Evolutionary conservation across 2,329 filamentous ascomycete genomes (phyloP).

Genomic region (Clarireedia homoeocarpa): DNA sequence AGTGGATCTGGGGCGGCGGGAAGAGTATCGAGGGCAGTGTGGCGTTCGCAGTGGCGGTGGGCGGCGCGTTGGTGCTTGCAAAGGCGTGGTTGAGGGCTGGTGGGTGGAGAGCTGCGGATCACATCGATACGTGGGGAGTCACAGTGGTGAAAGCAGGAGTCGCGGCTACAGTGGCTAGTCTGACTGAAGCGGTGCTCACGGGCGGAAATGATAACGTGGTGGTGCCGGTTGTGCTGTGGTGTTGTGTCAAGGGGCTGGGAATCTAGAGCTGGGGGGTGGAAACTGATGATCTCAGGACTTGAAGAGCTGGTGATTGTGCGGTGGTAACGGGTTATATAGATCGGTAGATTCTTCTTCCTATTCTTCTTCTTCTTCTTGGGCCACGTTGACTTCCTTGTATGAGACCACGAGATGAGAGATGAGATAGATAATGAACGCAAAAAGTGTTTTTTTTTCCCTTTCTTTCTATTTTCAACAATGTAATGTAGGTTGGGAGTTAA

Average conservation of each 20-base stretch:
- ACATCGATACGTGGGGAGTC: conserved; percentile 46
- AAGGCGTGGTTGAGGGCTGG: conserved; percentile 70
- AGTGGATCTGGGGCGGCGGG: conserved; percentile 95
- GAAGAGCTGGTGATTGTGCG: no score
- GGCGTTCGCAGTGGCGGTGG: conserved; percentile 78
- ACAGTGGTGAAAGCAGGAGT: conserved; percentile 51
- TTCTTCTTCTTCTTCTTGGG: no score
- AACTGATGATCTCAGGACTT: no score
- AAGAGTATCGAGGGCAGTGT: conserved; percentile 86
- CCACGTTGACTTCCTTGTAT: no score
- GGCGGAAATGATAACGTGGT: conserved; percentile 94
- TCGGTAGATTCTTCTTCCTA: no score
- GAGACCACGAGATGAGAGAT: no score
- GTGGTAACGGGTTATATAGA: no score
- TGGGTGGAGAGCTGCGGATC: conserved; percentile 71
- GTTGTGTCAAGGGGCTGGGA: conserved; percentile 68
- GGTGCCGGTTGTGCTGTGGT: conserved; percentile 83
- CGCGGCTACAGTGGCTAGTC: conserved; percentile 73
- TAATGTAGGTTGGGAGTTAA: no score
- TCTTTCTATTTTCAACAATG: no score
- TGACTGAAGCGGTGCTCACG: conserved; percentile 91
- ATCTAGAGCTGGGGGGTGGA: conserved; percentile 13
- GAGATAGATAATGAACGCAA: no score
- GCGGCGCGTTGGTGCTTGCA: conserved; percentile 60
- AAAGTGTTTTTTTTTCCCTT: no score